Percentiles rank a stretch among this genome's conserved stretches.
These are phyloP conservation scores for Podospora appendiculata DNA, from an alignment of 495 filamentous ascomycete species.

Conservation along the genomic window DNA sequence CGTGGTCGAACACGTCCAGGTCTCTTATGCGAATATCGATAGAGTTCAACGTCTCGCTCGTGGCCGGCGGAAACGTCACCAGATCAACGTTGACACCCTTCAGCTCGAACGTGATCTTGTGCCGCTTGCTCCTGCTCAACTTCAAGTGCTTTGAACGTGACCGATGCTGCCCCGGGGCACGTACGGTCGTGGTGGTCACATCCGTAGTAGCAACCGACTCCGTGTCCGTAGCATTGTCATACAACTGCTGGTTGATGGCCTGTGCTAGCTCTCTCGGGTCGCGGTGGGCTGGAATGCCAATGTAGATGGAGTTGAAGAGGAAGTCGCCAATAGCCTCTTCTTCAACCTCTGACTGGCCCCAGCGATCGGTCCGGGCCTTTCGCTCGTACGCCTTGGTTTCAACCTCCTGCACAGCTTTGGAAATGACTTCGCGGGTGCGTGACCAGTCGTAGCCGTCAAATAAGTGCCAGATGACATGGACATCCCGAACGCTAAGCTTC, in stretches of 20 bases:
- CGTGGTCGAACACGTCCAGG: slow-evolving; percentile 86
- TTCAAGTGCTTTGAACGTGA: slow-evolving; percentile 53
- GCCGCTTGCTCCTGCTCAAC: slow-evolving; percentile 75
- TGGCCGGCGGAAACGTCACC: slow-evolving; percentile 69
- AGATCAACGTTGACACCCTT: slow-evolving; percentile 79
- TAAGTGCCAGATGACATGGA: slow-evolving; percentile 95
- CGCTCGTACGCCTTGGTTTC: slow-evolving; percentile 74
- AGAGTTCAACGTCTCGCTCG: slow-evolving; percentile 76
- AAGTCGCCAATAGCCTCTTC: slow-evolving; percentile 88
- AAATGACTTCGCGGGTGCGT: slow-evolving; percentile 75
- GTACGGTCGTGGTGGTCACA: slow-evolving; percentile 51
- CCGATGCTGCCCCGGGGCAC: slow-evolving; percentile 35
- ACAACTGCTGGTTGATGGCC: slow-evolving; percentile 80
- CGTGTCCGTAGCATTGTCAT: slow-evolving; percentile 81
- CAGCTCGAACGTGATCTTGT: slow-evolving; percentile 94
- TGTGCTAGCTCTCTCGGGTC: slow-evolving; percentile 73
- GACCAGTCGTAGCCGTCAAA: slow-evolving; percentile 98
- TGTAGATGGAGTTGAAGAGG: slow-evolving; percentile 98
- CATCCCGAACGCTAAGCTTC: slow-evolving; percentile 69
- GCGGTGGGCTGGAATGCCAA: slow-evolving; percentile 78
- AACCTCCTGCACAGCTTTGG: slow-evolving; percentile 77
- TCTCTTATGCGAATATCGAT: slow-evolving; percentile 75
- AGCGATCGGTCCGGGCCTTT: slow-evolving; percentile 39
- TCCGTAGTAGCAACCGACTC: slow-evolving; percentile 74
- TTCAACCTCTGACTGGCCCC: slow-evolving; percentile 61